phyloP scores from a whole-genome alignment of 73 alveolate species.

The Paramecium caudatum region DNA sequence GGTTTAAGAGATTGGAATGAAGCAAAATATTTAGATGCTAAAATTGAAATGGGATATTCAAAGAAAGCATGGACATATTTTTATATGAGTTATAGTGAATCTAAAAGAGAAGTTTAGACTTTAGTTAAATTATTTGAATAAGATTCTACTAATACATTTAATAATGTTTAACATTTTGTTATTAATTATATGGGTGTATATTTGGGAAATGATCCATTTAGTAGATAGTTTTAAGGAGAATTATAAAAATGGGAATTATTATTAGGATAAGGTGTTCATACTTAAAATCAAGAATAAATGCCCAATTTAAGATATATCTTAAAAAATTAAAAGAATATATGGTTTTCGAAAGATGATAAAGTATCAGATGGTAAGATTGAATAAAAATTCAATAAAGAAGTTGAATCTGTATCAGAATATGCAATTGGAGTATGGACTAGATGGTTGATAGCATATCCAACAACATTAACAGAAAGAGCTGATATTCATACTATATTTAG shows the following conservation, averaged over 20 bases:
- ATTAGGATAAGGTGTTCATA: conserved; percentile 20
- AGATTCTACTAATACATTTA: conserved; percentile 35
- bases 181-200: not conserved
- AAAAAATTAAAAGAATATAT: conserved; percentile 21
- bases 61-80: conserved; percentile 54
- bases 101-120: not conserved
- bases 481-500: conserved; percentile 59
- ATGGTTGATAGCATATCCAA: conserved; percentile 62
- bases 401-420: conserved; percentile 56
- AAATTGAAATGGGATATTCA: conserved; percentile 24
- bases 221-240: conserved; percentile 38
- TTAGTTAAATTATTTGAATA: conserved; percentile 16
- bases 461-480: conserved; percentile 30
- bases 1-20: conserved; percentile 68
- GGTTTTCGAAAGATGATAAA: conserved; percentile 35
- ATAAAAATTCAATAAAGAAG: conserved; percentile 8
- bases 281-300: not conserved
- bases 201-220: conserved; percentile 52
- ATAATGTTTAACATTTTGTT: conserved; percentile 39
- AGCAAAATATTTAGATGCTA: conserved; percentile 51
- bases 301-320: conserved; percentile 13
- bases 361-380: not conserved
- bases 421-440: conserved; percentile 65
- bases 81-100: conserved; percentile 62
- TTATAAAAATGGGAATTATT: conserved; percentile 9